Evolutionary conservation across 352 stramenopile species (phyloP), one percentile per base, ranked within the genome.

Genomic region (Phytophthora vignae): DNA sequence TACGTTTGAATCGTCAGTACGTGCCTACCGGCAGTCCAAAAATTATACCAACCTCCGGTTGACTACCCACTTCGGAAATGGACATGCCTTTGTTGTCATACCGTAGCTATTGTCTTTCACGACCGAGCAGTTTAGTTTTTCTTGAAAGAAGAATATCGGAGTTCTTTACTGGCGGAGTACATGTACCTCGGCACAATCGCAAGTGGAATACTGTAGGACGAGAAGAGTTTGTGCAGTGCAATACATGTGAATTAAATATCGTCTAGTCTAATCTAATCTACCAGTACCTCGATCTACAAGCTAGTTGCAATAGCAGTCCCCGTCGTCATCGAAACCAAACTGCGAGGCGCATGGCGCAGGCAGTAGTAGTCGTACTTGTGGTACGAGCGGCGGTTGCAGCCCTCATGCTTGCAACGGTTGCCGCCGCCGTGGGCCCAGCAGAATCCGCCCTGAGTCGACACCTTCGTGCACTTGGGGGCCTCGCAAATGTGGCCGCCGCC

Each of bases 371-470:
- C 73, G 58, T 82, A 86, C 63, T 83, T 84, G 48, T 86, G 80
- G 69, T 84, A 88, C 36, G 83, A 88, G 25, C 80, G 81, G 53
- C 83, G 83, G 53, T 76, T 87, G 74, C 83, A 88, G 42, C 77
- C 77, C 7, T 89, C 77, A 25, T 85, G 71, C 9, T 74, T 68
- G 71, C 83, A 90, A 55, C 83, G 81, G 64, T 88, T 88, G 60
- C 83, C 82, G 25, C 83, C 85, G 22, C 85, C 82, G 61, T 93
- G 85, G 1, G 83, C 83, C 82, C 85, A 91, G 67, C 86, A 93
- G 22, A 90, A 76, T 0, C 85, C 85, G 40, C 83, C 79, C 11
- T 87, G 83, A 7, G 82, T 87, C 14, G 83, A 88, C 31, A 88
- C 82, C 58, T 91, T 91, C 63, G 69, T 72, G 71, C 85, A 93